A percentile compares a stretch with the other conserved stretches of the same genome.
These are phyloP conservation scores for Veloboletus limbatus DNA, from an alignment of 1,284 basidiomycete species.

Conservation along the genomic window DNA sequence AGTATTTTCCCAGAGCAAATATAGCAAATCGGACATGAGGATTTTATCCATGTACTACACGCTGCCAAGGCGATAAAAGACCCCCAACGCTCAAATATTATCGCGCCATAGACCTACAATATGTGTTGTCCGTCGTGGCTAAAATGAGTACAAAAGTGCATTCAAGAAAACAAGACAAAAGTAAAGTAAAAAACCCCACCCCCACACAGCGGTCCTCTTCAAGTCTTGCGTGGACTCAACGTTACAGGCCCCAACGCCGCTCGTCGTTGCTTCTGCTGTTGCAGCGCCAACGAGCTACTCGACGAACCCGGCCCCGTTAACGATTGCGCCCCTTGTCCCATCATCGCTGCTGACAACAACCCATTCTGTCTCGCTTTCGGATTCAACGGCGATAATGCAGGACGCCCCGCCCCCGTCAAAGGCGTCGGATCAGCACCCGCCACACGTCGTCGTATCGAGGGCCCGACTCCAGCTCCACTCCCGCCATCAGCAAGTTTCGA, in stretches of 20 bases:
- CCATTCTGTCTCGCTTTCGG: slow-evolving; percentile 59
- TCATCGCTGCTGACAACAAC: slow-evolving; percentile 33
- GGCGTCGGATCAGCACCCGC: slow-evolving; percentile 44
- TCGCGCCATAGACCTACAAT: not conserved
- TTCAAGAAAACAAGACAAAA: not conserved
- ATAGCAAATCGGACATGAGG: too few relatives aligned
- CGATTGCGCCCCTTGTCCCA: slow-evolving; percentile 23
- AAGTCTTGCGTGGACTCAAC: slow-evolving; percentile 29
- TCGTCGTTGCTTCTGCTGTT: slow-evolving; percentile 50
- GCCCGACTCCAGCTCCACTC: slow-evolving; percentile 26
- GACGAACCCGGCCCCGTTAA: slow-evolving; percentile 11
- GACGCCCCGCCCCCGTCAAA: slow-evolving; percentile 30
- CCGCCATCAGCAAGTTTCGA: slow-evolving; percentile 24
- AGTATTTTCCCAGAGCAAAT: too few relatives aligned
- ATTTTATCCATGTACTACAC: too few relatives aligned
- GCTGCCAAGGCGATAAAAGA: too few relatives aligned
- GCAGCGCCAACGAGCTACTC: slow-evolving; percentile 36
- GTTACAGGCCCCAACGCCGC: slow-evolving; percentile 37
- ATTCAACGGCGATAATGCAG: slow-evolving; percentile 67
- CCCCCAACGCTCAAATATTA: not conserved
- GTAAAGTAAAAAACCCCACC: too few relatives aligned
- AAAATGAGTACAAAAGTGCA: too few relatives aligned
- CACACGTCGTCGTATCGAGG: slow-evolving; percentile 54
- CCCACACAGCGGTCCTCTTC: too few relatives aligned
- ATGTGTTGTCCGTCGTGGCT: too few relatives aligned